Percentiles rank a stretch among this genome's conserved stretches.
These are phyloP conservation scores for Trypanosoma theileri DNA, from an alignment of 208 protist genomes.

Conservation along the genomic window DNA sequence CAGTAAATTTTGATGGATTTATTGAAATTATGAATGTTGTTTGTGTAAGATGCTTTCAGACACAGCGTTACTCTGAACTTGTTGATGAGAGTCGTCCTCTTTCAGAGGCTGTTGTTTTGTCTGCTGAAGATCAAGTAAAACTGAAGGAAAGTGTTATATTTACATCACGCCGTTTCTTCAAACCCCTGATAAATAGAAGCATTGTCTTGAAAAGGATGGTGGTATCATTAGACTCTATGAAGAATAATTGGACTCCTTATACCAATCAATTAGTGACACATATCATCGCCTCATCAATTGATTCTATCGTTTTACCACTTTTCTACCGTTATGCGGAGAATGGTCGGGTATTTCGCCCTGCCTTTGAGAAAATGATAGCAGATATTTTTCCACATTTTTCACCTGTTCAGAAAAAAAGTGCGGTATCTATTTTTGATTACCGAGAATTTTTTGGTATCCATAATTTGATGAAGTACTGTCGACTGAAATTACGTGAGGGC, in stretches of 20 bases:
- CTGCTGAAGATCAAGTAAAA: constrained; percentile 63
- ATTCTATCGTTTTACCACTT: constrained; percentile 58
- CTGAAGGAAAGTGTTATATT: constrained; percentile 67
- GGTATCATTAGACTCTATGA: constrained; percentile 47
- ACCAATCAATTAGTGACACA: constrained; percentile 68
- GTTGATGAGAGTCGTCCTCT: constrained; percentile 28
- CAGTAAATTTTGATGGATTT: constrained; percentile 75
- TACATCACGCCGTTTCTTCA: constrained; percentile 59
- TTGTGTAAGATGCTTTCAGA: constrained; percentile 81
- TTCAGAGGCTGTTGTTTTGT: constrained; percentile 52
- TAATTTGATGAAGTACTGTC: constrained; percentile 27
- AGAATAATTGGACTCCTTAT: constrained; percentile 67
- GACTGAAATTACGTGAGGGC: neutral
- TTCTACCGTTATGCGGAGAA: constrained; percentile 51
- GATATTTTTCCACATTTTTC: constrained; percentile 55
- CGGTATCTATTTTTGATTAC: constrained; percentile 64
- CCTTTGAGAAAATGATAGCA: constrained; percentile 55
- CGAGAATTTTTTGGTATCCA: constrained; percentile 54
- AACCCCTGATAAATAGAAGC: constrained; percentile 51
- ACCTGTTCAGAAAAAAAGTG: constrained; percentile 45
- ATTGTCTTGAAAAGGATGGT: constrained; percentile 50
- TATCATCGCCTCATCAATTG: constrained; percentile 46
- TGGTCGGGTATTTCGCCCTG: constrained; percentile 49
- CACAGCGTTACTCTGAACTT: constrained; percentile 36
- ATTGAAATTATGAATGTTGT: constrained; percentile 86